These are phyloP conservation scores for Phylloporus scabripes DNA, from an alignment of 768 basidiomycete species.

Conservation along the genomic window DNA sequence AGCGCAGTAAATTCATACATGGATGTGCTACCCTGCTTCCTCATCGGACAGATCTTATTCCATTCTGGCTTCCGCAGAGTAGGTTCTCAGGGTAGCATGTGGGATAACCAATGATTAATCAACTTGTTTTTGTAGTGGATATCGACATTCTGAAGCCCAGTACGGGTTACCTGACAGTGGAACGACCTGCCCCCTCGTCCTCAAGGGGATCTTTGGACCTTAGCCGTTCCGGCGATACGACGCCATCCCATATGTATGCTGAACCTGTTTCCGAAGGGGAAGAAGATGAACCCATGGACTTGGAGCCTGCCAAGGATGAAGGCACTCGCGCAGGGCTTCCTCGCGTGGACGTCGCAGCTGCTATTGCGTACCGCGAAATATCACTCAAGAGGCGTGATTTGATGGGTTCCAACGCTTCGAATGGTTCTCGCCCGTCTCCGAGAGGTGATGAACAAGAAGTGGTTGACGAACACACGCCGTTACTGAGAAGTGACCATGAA, in stretches of 20 bases:
- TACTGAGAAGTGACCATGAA: conserved; percentile 28
- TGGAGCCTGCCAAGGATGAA: conserved; percentile 74
- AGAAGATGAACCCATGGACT: conserved; percentile 70
- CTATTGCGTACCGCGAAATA: conserved; percentile 80
- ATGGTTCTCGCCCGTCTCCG: conserved; percentile 6
- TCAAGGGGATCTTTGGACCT: conserved; percentile 44
- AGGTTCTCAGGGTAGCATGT: conserved; percentile 13
- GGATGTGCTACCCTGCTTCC: conserved; percentile 93
- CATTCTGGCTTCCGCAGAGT: conserved; percentile 99
- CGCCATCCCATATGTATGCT: conserved; percentile 48
- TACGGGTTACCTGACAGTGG: conserved; percentile 69
- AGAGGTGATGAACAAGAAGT: conserved; percentile 27
- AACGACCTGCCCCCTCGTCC: conserved; percentile 55
- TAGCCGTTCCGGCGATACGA: conserved; percentile 39
- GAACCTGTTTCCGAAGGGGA: conserved; percentile 97
- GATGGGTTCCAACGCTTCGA: conserved; percentile 4
- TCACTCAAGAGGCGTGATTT: conserved; percentile 51
- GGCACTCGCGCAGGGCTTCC: conserved; percentile 73
- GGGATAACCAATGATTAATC: not conserved
- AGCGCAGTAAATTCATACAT: conserved; percentile 83
- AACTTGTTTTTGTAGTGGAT: conserved; percentile 57
- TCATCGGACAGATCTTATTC: conserved; percentile 89
- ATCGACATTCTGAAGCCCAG: conserved; percentile 92
- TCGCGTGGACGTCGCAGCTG: conserved; percentile 70
- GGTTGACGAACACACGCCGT: conserved; percentile 34